Conservation (phyloP, 2,329 filamentous ascomycete genomes). For the Curvularia verruculosa region DNA sequence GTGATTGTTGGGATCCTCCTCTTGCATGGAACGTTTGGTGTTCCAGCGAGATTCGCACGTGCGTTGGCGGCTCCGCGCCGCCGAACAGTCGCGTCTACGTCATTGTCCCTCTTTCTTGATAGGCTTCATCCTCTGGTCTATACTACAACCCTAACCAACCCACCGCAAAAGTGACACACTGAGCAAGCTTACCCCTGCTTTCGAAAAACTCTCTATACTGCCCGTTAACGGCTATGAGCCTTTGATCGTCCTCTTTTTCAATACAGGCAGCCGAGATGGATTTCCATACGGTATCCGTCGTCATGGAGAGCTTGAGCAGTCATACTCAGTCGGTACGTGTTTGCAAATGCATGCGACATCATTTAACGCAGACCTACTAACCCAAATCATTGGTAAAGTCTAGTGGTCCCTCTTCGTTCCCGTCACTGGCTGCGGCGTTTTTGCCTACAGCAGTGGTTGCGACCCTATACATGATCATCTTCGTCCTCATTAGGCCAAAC, state of each 20-base stretch:
- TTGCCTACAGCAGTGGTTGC: conserved; percentile 43
- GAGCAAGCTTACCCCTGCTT: background rate
- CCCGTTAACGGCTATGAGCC: conserved; percentile 6
- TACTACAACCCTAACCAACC: conserved; percentile 9
- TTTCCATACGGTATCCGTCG: conserved; percentile 21
- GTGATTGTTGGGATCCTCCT: background rate
- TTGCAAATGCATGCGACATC: background rate
- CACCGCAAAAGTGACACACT: conserved; percentile 5
- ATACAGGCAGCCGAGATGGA: conserved; percentile 21
- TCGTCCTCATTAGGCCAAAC: conserved; percentile 51
- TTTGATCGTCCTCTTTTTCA: conserved; percentile 1
- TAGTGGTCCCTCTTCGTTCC: conserved; percentile 40
- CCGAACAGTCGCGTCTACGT: conserved; percentile 20
- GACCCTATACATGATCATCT: conserved; percentile 40
- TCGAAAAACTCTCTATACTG: background rate
- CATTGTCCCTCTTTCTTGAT: conserved; percentile 13
- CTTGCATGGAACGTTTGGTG: conserved; percentile 3
- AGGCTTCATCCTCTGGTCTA: conserved; percentile 6
- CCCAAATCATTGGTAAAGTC: conserved; percentile 23
- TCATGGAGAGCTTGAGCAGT: conserved; percentile 21
- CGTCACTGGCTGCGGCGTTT: conserved; percentile 44
- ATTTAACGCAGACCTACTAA: conserved; percentile 14
- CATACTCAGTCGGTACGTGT: conserved; percentile 27
- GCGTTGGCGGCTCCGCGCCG: conserved; percentile 10
- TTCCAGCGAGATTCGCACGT: conserved; percentile 12